A percentile compares a stretch with the other conserved stretches of the same genome.
phyloP scores from a whole-genome alignment of 768 basidiomycete genomes.

The Russula griseocarnosa region DNA sequence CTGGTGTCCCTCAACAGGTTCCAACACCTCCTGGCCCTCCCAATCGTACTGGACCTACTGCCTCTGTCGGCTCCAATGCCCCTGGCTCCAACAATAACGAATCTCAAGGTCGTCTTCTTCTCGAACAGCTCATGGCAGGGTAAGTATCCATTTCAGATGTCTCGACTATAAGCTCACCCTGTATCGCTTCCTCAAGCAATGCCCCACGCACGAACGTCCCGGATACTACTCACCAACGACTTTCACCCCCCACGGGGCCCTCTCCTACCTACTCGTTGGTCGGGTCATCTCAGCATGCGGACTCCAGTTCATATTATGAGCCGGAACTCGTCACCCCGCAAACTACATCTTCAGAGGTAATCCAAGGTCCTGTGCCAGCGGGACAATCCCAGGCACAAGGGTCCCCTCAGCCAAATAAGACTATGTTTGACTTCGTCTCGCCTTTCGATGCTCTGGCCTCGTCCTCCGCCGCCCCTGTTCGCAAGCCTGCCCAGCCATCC shows the following conservation, averaged over 20 bases:
- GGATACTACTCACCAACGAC: slow-evolving; percentile 21
- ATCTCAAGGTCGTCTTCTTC: slow-evolving; percentile 64
- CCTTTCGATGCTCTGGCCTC: slow-evolving; percentile 76
- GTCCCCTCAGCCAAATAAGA: slow-evolving; percentile 68
- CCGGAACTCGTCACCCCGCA: slow-evolving; percentile 27
- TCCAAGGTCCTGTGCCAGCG: slow-evolving; percentile 21
- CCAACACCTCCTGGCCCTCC: slow-evolving; percentile 65
- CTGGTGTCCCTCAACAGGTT: slow-evolving; percentile 51
- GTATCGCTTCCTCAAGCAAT: slow-evolving; percentile 10
- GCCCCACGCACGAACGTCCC: slow-evolving; percentile 23
- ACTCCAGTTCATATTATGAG: slow-evolving; percentile 28
- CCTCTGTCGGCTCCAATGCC: slow-evolving; percentile 25
- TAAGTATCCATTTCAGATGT: slow-evolving; percentile 35
- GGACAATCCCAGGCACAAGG: slow-evolving; percentile 40
- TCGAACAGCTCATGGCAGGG: slow-evolving; percentile 83
- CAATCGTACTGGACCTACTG: slow-evolving; percentile 48
- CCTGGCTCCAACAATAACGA: slow-evolving; percentile 46
- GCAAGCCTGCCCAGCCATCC: slow-evolving; percentile 59
- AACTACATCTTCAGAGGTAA: slow-evolving; percentile 24
- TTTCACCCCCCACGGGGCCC: slow-evolving; percentile 16
- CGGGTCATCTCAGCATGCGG: slow-evolving; percentile 18
- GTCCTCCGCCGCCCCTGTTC: slow-evolving; percentile 44
- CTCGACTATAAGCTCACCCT: slow-evolving; percentile 2
- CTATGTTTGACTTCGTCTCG: slow-evolving; percentile 82
- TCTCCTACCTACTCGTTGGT: slow-evolving; percentile 23